Conservation (phyloP, 2,329 filamentous ascomycete genomes). For the Diaporthe sp. region DNA sequence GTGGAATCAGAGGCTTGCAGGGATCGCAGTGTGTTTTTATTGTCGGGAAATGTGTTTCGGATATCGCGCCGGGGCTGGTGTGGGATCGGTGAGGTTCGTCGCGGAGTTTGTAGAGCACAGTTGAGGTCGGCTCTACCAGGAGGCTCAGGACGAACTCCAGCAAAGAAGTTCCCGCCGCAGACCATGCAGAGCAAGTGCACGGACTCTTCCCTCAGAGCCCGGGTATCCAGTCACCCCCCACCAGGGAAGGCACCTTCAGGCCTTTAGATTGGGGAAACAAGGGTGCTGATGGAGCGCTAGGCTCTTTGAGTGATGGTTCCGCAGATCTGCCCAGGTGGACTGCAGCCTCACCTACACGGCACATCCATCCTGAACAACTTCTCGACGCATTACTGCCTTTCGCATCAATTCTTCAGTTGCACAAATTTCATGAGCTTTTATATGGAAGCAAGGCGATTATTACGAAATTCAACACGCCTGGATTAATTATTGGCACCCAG, state of each 20-base stretch:
- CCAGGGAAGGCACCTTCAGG: slow-evolving; percentile 11
- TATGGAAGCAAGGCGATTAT: too few species aligned
- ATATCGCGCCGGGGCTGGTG: not conserved
- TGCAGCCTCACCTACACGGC: slow-evolving; percentile 7
- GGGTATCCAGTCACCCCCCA: slow-evolving; percentile 20
- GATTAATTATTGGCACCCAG: too few species aligned
- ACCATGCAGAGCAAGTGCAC: slow-evolving; percentile 39
- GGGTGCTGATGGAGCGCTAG: slow-evolving; percentile 18
- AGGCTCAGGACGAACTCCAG: slow-evolving; percentile 38
- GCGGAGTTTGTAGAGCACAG: slow-evolving; percentile 31
- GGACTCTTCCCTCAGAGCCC: slow-evolving; percentile 36
- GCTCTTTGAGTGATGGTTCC: slow-evolving; percentile 4
- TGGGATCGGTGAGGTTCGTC: slow-evolving; percentile 15
- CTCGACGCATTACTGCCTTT: not conserved
- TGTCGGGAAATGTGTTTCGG: slow-evolving; percentile 5
- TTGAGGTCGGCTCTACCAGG: slow-evolving; percentile 30
- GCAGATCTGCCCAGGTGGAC: slow-evolving; percentile 15
- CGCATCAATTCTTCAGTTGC: not conserved
- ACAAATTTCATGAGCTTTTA: not conserved
- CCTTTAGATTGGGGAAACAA: slow-evolving; percentile 25
- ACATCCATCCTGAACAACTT: not conserved
- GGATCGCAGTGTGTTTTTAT: not conserved
- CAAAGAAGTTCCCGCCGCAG: slow-evolving; percentile 40
- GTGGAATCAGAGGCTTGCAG: not conserved
- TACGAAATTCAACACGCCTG: not conserved